Evolutionary conservation across 2,329 filamentous ascomycete genomes (phyloP).

Genomic region (Lasiodiplodia sp.): DNA sequence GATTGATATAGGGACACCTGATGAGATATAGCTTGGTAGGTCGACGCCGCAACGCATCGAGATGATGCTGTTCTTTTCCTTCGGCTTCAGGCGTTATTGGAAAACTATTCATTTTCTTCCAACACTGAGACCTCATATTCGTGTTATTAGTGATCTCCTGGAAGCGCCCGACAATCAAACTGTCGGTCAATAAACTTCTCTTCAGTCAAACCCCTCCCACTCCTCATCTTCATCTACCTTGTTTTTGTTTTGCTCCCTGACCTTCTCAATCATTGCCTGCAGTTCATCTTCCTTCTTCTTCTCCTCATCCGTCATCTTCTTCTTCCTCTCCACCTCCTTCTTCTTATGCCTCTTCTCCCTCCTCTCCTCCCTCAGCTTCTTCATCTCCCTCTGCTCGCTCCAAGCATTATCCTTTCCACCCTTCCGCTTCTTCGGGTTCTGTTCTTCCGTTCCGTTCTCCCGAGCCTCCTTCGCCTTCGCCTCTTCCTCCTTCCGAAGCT

Average conservation of each 20-base stretch:
- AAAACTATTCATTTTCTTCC: too few relatives aligned
- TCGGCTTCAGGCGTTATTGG: too few relatives aligned
- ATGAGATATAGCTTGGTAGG: neutral
- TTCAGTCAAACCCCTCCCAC: conserved; percentile 39
- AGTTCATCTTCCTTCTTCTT: conserved; percentile 38
- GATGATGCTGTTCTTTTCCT: too few relatives aligned
- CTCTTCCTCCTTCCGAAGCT: conserved; percentile 49
- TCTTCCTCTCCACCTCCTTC: conserved; percentile 30
- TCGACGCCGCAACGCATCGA: too few relatives aligned
- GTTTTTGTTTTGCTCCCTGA: conserved; percentile 34
- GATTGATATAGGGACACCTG: neutral
- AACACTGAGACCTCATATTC: neutral
- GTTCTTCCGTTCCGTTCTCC: conserved; percentile 23
- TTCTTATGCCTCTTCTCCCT: conserved; percentile 44
- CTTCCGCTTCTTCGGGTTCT: conserved; percentile 31
- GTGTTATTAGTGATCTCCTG: neutral
- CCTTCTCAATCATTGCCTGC: conserved; percentile 39
- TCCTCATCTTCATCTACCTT: conserved; percentile 36
- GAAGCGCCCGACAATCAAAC: neutral
- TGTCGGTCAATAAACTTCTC: neutral
- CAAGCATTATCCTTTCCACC: conserved; percentile 42
- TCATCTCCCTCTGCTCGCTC: conserved; percentile 47
- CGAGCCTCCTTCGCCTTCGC: conserved; percentile 37
- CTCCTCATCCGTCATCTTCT: conserved; percentile 45
- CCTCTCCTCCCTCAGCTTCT: conserved; percentile 41